Evolutionary conservation across 306 rosid genomes (phyloP).

Genomic region (Vigna hirtella): DNA sequence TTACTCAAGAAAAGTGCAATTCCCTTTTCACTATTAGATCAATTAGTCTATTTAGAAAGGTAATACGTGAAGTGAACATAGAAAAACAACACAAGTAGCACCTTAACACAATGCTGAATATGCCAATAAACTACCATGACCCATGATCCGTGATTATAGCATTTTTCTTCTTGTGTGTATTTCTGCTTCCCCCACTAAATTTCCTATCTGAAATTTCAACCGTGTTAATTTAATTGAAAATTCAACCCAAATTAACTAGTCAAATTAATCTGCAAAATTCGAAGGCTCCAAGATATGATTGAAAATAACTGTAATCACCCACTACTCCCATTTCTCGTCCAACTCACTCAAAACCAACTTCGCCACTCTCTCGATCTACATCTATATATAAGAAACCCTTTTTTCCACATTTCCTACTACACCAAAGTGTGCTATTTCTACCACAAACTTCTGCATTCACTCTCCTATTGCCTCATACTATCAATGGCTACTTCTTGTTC

Average conservation of each 20-base stretch:
- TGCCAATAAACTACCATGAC: neutral
- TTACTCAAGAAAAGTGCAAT: neutral
- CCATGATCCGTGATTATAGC: slow-evolving; percentile 4
- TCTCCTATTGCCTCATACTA: neutral
- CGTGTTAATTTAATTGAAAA: slow-evolving; percentile 11
- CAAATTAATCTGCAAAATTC: slow-evolving; percentile 3
- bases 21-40: neutral
- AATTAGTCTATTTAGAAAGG: neutral
- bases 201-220: neutral
- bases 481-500: slow-evolving; percentile 44
- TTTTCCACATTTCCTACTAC: neutral
- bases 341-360: slow-evolving; percentile 39
- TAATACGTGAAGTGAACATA: neutral
- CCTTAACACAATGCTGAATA: neutral
- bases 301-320: slow-evolving; percentile 41
- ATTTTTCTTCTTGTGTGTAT: neutral
- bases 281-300: neutral
- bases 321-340: slow-evolving; percentile 42
- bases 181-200: slow-evolving; percentile 8
- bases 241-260: slow-evolving; percentile 8
- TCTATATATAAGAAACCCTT: slow-evolving; percentile 37
- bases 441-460: neutral
- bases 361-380: slow-evolving; percentile 22
- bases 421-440: neutral
- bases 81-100: neutral